Base-by-base conservation (phyloP, 805 yeast species). In the Zygosaccharomyces bailii region DNA sequence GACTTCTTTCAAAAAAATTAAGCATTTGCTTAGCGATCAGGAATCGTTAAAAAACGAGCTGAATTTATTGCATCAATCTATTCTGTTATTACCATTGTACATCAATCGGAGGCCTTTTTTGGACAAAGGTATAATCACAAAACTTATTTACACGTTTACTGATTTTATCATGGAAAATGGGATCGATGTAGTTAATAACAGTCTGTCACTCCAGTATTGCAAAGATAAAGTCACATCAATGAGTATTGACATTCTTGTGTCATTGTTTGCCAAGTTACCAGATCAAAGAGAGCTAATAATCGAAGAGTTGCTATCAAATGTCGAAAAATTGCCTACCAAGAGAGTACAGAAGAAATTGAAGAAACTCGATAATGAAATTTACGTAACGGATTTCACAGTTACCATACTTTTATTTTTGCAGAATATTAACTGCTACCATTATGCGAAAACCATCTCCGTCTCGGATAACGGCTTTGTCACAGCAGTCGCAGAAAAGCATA, bases 201-300 rank as follows among this genome's bases (percentile, higher is more conserved):
- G 45, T 21, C 21, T 50, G 7, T 39, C 45, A 2, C n/a, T 42
- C 3, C 55, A 59, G 35, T 45, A 44, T 19, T 42, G 48, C 38
- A 54, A 57, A 51, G 57, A 56, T 10, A 50, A 49, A 13, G 45
- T 63, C 2, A 61, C 55, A 39, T 20, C 33, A 1, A 34, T 39
- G 1, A 46, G 60, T 34, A 44, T 56, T 5, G 55, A 63, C 8
- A 49, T 74, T 29, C 34, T 67, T 13, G 55, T 59, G 11, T 43
- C 66, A 5, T 65, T 79, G 8, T 80, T 76, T 55, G 54, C 57
- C 27, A 59, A 55, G 14, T 57, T 70, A 39, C 62, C 67, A 1
- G 74, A 72, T 32, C 95, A 87, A 54, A 65, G 85, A 44, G 62
- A 64, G 1, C 83, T 81, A 55, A 71, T 87, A 4, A 53, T 86